These are phyloP conservation scores for Logfia minima DNA, from an alignment of 129 eudicot genomes.

Conservation along the genomic window DNA sequence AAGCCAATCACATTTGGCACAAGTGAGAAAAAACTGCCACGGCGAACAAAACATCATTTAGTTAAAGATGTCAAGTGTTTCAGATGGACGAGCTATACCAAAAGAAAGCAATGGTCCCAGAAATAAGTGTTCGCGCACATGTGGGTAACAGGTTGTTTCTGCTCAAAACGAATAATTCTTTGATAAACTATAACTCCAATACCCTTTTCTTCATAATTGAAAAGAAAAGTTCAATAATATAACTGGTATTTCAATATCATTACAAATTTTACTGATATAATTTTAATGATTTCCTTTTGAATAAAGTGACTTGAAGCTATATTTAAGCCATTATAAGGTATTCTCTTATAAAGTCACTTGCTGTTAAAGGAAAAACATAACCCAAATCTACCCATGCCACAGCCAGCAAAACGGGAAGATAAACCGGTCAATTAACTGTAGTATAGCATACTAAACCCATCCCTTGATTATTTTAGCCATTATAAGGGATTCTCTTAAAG, in stretches of 20 bases:
- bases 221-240: too few relatives aligned
- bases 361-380: background rate
- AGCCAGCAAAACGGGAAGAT: background rate
- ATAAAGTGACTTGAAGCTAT: background rate
- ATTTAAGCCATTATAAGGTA: background rate
- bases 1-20: slow-evolving; percentile 99
- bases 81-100: background rate
- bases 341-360: too few relatives aligned
- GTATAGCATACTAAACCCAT: background rate
- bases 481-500: background rate
- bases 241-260: background rate
- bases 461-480: slow-evolving; percentile 2
- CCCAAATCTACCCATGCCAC: background rate
- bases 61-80: slow-evolving; percentile 3
- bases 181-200: background rate
- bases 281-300: too few relatives aligned
- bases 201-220: background rate
- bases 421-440: background rate
- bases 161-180: background rate
- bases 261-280: too few relatives aligned
- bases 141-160: background rate
- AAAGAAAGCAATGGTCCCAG: background rate
- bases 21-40: slow-evolving; percentile 83
- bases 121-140: background rate
- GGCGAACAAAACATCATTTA: slow-evolving; percentile 10